Conservation (phyloP, 179 eudicot species). For the Drosera spatulata region DNA sequence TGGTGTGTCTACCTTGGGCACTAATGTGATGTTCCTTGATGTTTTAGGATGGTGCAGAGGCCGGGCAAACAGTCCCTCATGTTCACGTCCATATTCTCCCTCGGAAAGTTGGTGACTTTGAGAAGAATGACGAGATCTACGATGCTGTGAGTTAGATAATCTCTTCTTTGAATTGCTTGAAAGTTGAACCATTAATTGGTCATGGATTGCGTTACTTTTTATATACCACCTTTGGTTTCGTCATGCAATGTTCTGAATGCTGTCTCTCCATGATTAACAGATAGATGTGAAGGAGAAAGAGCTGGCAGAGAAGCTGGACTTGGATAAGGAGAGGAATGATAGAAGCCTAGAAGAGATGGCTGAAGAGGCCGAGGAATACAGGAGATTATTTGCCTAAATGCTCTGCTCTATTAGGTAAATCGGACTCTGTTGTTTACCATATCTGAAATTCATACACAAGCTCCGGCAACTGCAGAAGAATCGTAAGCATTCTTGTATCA, state of each 20-base stretch:
- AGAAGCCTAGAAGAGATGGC: constrained; percentile 75
- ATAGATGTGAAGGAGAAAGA: constrained; percentile 81
- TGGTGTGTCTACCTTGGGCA: too few species aligned
- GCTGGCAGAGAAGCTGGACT: constrained; percentile 68
- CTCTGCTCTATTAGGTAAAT: background rate
- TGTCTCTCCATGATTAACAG: constrained; percentile 21
- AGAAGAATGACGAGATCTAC: constrained; percentile 83
- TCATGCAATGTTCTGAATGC: background rate
- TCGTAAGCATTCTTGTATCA: too few species aligned
- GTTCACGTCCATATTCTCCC: constrained; percentile 88
- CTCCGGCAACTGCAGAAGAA: too few species aligned
- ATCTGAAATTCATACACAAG: too few species aligned
- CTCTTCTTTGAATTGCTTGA: background rate
- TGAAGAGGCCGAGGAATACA: constrained; percentile 73
- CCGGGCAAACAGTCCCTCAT: constrained; percentile 91
- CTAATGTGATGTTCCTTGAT: background rate
- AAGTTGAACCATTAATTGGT: too few species aligned
- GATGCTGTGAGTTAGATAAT: constrained; percentile 50
- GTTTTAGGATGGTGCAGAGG: constrained; percentile 80
- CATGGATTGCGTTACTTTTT: too few species aligned
- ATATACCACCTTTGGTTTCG: too few species aligned
- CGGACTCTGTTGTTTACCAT: too few species aligned
- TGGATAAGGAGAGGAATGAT: constrained; percentile 85
- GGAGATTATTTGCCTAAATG: constrained; percentile 39
- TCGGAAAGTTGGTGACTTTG: constrained; percentile 67